Evolutionary conservation across 768 basidiomycete species (phyloP).

Genomic region (Vishniacozyma victoriae): DNA sequence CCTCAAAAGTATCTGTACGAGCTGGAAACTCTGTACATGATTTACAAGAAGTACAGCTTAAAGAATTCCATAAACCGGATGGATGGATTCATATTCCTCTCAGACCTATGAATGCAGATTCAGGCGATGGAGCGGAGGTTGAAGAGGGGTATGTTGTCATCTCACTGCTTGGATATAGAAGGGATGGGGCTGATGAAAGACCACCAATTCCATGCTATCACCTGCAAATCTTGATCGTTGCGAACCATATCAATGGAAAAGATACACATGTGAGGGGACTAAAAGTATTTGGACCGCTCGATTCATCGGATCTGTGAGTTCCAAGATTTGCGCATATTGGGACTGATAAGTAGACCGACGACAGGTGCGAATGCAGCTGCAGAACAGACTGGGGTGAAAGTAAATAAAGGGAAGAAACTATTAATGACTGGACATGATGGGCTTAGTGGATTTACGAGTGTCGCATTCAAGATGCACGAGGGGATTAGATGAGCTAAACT

Average conservation of each 20-base stretch:
- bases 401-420: slow-evolving; percentile 23
- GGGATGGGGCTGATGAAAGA: slow-evolving; percentile 48
- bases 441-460: slow-evolving; percentile 63
- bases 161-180: not conserved
- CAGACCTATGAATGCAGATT: slow-evolving; percentile 51
- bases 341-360: not conserved
- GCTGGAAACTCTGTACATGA: slow-evolving; percentile 89
- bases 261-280: slow-evolving; percentile 96
- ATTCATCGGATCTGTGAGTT: slow-evolving; percentile 53
- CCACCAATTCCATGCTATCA: slow-evolving; percentile 84
- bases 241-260: slow-evolving; percentile 97
- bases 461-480: slow-evolving; percentile 70
- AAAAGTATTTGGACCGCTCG: slow-evolving; percentile 73
- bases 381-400: not conserved
- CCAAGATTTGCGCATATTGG: not conserved
- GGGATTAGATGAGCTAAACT: slow-evolving; percentile 56
- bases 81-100: slow-evolving; percentile 67
- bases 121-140: slow-evolving; percentile 61
- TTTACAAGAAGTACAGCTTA: slow-evolving; percentile 73
- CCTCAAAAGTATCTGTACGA: slow-evolving; percentile 78
- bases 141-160: slow-evolving; percentile 49
- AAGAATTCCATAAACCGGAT: slow-evolving; percentile 82
- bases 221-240: slow-evolving; percentile 78
- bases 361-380: not conserved
- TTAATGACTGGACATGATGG: slow-evolving; percentile 55